A percentile compares a stretch with the other conserved stretches of the same genome.
Conservation (phyloP, 495 filamentous ascomycete genomes). For the Penicillium ochrochloron region DNA sequence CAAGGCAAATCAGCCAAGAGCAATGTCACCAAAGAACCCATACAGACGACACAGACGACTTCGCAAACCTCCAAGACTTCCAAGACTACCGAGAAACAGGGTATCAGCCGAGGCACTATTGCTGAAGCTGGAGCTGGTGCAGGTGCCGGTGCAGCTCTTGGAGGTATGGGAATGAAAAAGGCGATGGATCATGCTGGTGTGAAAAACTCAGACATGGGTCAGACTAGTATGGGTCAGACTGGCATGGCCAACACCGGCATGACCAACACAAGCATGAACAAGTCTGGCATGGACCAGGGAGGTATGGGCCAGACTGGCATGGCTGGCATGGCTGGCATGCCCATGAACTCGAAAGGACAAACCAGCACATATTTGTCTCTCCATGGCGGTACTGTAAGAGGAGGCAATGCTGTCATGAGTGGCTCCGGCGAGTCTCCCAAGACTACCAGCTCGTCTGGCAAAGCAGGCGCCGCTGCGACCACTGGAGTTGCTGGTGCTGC, state of each 20-base stretch:
- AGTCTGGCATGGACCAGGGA: background rate
- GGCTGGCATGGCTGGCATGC: background rate
- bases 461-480: conserved; percentile 5
- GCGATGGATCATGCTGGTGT: background rate
- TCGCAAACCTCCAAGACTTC: background rate
- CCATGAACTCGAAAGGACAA: background rate
- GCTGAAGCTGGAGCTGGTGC: conserved; percentile 4
- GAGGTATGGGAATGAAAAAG: background rate
- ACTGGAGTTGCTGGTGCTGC: background rate
- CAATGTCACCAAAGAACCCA: background rate
- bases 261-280: background rate
- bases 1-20: conserved; percentile 10
- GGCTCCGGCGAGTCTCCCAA: conserved; percentile 3
- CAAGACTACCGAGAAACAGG: background rate
- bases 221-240: background rate
- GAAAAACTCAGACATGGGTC: background rate
- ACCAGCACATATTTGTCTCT: background rate
- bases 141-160: background rate
- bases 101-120: background rate
- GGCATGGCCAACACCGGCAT: background rate
- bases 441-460: background rate
- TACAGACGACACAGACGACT: background rate
- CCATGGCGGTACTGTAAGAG: conserved; percentile 8
- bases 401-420: conserved; percentile 13
- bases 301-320: background rate